Evolutionary conservation across 495 filamentous ascomycete species (phyloP), one percentile per base, ranked within the genome.

Genomic region (Parachaetomium inaequale): DNA sequence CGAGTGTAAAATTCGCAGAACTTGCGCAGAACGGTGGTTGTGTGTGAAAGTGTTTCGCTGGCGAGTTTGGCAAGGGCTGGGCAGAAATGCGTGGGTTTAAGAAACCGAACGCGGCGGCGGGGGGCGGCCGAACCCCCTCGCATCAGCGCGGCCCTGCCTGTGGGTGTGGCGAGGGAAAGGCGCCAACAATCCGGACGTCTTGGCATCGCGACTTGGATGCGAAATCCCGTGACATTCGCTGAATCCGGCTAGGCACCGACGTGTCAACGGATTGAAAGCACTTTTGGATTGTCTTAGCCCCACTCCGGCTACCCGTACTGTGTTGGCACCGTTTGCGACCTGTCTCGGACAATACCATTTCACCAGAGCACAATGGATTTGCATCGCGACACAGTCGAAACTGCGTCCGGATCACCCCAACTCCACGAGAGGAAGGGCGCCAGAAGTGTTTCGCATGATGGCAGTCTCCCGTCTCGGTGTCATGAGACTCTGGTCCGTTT

Each of bases 181-280:
- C 28, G 56, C 61, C 66, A 68, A 65, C 69, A 65, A 61, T 49
- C 54, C 67, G 53, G 7, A 61, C 52, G 23, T 46, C 19, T 19
- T 60, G 58, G 46, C 46, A 21, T 32, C 71, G 68, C 71, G 71
- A 4, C 71, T 68, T 62, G 42, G 59, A 70, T 69, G 66, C 71
- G 71, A 71, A 61, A 62, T 71, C 71, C 65, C 69, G 69, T 71
- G 71, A 73, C 65, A 47, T n/a, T 55, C 14, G 17, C 40, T 38
- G 34, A 21, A 38, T 54, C 17, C n/a, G 51, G 55, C 34, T 31
- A 65, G 62, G 68, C 62, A 63, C 21, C 61, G 36, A 62, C 59
- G 38, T 62, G 49, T 32, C 49, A 38, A 17, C n/a, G n/a, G n/a
- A 3, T 42, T 5, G 6, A 7, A n/a, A n/a, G n/a, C n/a, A 40